Percentiles rank a stretch among this genome's conserved stretches.
Evolutionary conservation across 2,329 filamentous ascomycete species (phyloP).

Genomic region (Botrytis porri): DNA sequence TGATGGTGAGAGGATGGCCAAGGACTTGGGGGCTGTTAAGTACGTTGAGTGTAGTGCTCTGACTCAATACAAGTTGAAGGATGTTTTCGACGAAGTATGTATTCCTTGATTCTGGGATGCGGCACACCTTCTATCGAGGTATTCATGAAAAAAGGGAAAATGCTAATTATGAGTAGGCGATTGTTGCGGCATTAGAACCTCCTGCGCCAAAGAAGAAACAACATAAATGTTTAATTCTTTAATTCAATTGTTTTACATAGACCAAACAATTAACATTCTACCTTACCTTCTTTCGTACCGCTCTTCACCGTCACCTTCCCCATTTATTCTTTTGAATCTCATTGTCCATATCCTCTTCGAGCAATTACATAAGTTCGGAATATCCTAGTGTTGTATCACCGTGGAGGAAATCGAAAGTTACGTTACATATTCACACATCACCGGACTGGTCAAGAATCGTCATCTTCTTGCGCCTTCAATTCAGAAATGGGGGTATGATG

Average conservation of each 20-base stretch:
- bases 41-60: constrained; percentile 98
- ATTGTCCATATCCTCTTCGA: constrained; percentile 3
- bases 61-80: constrained; percentile 98
- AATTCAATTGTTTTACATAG: constrained; percentile 20
- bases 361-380: constrained; percentile 4
- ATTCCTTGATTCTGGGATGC: background rate
- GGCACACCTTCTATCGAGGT: background rate
- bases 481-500: background rate
- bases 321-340: background rate
- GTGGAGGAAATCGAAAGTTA: constrained; percentile 3
- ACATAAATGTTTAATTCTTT: constrained; percentile 70
- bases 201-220: constrained; percentile 75
- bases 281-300: background rate
- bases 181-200: constrained; percentile 91
- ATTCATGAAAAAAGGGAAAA: constrained; percentile 71
- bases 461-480: background rate
- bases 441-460: background rate
- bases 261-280: constrained; percentile 1
- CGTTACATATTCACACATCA: constrained; percentile 11
- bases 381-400: background rate
- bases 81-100: constrained; percentile 96
- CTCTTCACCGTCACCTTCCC: background rate
- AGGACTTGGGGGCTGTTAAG: constrained; percentile 95
- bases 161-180: constrained; percentile 59
- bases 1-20: constrained; percentile 94